phyloP scores from a whole-genome alignment of 768 basidiomycete species.

The Auricularia heimuer region DNA sequence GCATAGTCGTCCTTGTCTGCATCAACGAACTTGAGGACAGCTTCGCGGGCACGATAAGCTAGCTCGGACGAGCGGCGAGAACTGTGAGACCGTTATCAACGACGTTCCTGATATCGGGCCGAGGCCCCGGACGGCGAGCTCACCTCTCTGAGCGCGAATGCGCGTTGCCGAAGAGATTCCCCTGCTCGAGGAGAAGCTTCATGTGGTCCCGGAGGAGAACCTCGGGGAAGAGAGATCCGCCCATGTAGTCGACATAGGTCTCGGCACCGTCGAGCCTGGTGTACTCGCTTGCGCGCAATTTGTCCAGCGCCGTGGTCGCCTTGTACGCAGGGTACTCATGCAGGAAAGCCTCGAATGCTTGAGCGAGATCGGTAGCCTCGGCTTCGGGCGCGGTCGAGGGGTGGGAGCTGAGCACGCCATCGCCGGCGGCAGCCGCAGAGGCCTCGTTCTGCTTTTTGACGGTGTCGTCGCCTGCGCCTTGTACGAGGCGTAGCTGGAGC shows the following conservation, averaged over 20 bases:
- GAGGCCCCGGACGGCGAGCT: constrained; percentile 7
- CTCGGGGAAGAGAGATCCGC: constrained; percentile 71
- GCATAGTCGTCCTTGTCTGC: constrained; percentile 62
- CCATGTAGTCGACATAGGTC: constrained; percentile 83
- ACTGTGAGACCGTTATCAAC: constrained; percentile 26
- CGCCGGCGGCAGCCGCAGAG: neutral
- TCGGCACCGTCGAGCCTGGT: constrained; percentile 45
- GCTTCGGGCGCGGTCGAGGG: neutral
- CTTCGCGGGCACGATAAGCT: constrained; percentile 57
- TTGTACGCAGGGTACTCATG: constrained; percentile 44
- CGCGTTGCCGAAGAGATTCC: constrained; percentile 67
- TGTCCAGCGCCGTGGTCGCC: constrained; percentile 61
- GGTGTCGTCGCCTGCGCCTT: no score
- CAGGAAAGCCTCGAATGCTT: constrained; percentile 25
- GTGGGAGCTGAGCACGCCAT: neutral
- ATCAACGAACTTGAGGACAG: constrained; percentile 67
- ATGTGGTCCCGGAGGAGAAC: constrained; percentile 63
- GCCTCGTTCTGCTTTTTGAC: neutral
- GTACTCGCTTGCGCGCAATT: constrained; percentile 55
- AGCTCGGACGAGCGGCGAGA: constrained; percentile 59
- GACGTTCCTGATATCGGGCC: neutral
- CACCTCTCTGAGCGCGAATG: constrained; percentile 78
- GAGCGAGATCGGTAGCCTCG: neutral
- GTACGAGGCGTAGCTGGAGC: no score
- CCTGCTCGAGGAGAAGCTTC: constrained; percentile 44